Percentiles rank a stretch among this genome's conserved stretches.
Conservation (phyloP, 306 rosid species). For the Lagenaria siceraria region DNA sequence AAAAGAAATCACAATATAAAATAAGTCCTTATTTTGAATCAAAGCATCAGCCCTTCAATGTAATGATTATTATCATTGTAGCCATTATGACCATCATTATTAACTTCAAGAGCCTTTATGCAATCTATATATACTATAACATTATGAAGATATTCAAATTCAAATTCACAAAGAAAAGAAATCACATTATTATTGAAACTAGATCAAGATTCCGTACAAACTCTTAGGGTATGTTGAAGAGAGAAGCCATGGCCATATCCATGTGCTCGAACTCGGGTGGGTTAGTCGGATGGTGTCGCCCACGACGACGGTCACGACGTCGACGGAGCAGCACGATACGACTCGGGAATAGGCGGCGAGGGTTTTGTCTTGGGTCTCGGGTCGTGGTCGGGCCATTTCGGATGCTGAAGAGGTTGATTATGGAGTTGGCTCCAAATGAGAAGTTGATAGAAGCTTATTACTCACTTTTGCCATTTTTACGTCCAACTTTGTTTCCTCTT, state of each 20-base stretch:
- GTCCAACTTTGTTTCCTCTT: conserved; percentile 74
- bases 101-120: conserved; percentile 21
- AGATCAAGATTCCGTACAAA: not conserved
- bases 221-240: conserved; percentile 37
- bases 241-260: conserved; percentile 32
- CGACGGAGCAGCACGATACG: conserved; percentile 50
- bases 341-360: conserved; percentile 61
- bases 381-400: conserved; percentile 47
- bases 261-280: conserved; percentile 40
- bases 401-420: conserved; percentile 59
- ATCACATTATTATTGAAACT: not conserved
- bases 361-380: conserved; percentile 52
- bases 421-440: conserved; percentile 55
- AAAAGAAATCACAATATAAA: conserved; percentile 17
- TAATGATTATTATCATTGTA: conserved; percentile 52
- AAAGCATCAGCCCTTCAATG: conserved; percentile 42
- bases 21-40: conserved; percentile 19
- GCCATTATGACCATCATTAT: conserved; percentile 58
- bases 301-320: conserved; percentile 39
- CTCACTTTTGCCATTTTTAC: conserved; percentile 63
- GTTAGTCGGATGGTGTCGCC: conserved; percentile 46
- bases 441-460: conserved; percentile 48
- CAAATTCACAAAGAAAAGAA: not conserved
- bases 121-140: conserved; percentile 22
- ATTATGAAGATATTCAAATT: not conserved